Evolutionary conservation across 306 rosid genomes (phyloP).

Genomic region (Leucaena leucocephala): DNA sequence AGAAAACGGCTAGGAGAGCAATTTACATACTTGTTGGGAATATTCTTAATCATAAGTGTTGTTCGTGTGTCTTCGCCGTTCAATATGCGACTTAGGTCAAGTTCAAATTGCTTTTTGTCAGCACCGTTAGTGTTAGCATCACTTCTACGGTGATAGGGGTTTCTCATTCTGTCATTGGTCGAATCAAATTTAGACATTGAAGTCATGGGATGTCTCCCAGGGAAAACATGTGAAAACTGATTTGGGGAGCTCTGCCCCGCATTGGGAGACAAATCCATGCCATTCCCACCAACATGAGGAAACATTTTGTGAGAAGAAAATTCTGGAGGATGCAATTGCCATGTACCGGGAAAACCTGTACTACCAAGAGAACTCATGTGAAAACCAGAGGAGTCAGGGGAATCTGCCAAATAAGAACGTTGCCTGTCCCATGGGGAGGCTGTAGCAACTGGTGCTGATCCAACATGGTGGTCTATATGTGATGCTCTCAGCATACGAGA

Average conservation of each 20-base stretch:
- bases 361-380: slow-evolving; percentile 72
- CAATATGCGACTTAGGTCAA: slow-evolving; percentile 69
- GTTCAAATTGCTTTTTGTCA: slow-evolving; percentile 80
- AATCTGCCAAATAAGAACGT: slow-evolving; percentile 62
- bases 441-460: slow-evolving; percentile 80
- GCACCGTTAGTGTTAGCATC: slow-evolving; percentile 63
- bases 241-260: slow-evolving; percentile 63
- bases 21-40: slow-evolving; percentile 78
- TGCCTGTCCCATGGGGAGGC: slow-evolving; percentile 78
- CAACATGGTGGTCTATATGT: slow-evolving; percentile 66
- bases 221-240: slow-evolving; percentile 62
- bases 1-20: not conserved
- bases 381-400: slow-evolving; percentile 71
- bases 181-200: slow-evolving; percentile 72
- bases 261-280: slow-evolving; percentile 57
- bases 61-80: slow-evolving; percentile 76
- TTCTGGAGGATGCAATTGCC: slow-evolving; percentile 66
- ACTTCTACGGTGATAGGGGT: slow-evolving; percentile 68
- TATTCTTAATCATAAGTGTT: slow-evolving; percentile 84
- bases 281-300: slow-evolving; percentile 69
- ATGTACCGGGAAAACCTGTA: slow-evolving; percentile 63
- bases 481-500: slow-evolving; percentile 64
- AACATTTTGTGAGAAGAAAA: slow-evolving; percentile 58
- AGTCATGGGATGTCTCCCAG: slow-evolving; percentile 65
- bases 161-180: slow-evolving; percentile 71